Evolutionary conservation across 2,329 filamentous ascomycete species (phyloP).

Genomic region (Sporothrix brasiliensis): DNA sequence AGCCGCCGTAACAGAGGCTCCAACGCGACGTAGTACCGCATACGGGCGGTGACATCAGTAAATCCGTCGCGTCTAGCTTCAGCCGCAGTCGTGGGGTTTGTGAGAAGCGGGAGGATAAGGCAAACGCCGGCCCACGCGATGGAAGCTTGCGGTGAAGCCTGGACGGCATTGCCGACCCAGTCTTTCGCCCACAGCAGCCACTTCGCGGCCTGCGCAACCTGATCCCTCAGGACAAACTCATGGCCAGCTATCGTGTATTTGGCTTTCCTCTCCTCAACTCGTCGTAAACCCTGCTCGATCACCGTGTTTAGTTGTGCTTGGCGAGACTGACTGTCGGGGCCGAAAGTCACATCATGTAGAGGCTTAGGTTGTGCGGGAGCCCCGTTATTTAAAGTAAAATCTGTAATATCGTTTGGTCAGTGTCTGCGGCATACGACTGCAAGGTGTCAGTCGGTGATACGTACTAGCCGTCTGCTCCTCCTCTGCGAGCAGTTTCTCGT

Average conservation of each 20-base stretch:
- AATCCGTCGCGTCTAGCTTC: constrained; percentile 44
- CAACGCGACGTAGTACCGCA: constrained; percentile 43
- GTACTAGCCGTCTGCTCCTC: constrained; percentile 9
- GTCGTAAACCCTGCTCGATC: constrained; percentile 33
- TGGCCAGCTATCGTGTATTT: constrained; percentile 36
- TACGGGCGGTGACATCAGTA: constrained; percentile 42
- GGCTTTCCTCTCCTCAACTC: constrained; percentile 35
- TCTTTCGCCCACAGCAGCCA: constrained; percentile 38
- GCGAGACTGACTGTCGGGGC: constrained; percentile 12
- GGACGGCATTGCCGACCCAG: constrained; percentile 39
- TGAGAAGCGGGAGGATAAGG: constrained; percentile 44
- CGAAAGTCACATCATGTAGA: neutral
- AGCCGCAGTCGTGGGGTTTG: constrained; percentile 39
- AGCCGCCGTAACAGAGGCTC: constrained; percentile 38
- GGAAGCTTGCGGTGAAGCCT: constrained; percentile 42
- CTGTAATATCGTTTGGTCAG: constrained; percentile 26
- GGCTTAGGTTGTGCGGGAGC: constrained; percentile 4
- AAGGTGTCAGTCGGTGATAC: neutral
- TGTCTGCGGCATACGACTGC: neutral
- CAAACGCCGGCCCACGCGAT: constrained; percentile 45
- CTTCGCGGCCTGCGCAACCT: constrained; percentile 37
- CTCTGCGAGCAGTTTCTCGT: constrained; percentile 38
- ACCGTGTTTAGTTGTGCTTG: constrained; percentile 31
- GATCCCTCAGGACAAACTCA: constrained; percentile 36
- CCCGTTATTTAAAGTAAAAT: neutral